Percentiles rank a stretch among this genome's conserved stretches.
Evolutionary conservation across 2,329 filamentous ascomycete species (phyloP).

Genomic region (Fusarium chlamydosporum): DNA sequence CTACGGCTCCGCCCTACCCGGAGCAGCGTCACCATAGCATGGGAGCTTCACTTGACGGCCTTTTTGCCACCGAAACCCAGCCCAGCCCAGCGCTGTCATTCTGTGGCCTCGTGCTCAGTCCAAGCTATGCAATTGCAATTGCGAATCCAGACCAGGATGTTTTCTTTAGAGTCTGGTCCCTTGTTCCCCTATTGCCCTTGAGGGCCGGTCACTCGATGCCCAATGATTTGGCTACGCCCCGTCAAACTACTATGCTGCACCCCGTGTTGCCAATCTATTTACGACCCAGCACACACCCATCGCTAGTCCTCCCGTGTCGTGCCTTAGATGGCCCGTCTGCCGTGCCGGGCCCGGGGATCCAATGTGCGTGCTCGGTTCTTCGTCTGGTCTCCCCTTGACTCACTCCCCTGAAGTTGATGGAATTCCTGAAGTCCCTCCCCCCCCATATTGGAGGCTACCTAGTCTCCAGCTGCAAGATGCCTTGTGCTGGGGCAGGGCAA

Average conservation of each 20-base stretch:
- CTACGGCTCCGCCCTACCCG: constrained; percentile 41
- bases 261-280: constrained; percentile 30
- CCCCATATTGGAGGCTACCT: constrained; percentile 41
- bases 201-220: constrained; percentile 43
- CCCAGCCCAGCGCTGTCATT: constrained; percentile 30
- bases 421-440: constrained; percentile 27
- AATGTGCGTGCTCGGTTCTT: constrained; percentile 36
- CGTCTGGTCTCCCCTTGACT: constrained; percentile 44
- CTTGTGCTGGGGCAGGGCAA: constrained; percentile 39
- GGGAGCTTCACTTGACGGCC: constrained; percentile 38
- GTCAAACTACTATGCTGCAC: constrained; percentile 28
- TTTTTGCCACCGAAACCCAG: constrained; percentile 39
- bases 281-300: constrained; percentile 38
- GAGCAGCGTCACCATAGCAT: constrained; percentile 29
- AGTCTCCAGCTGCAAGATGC: constrained; percentile 41
- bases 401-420: constrained; percentile 33
- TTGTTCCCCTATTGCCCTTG: constrained; percentile 25
- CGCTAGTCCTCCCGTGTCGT: constrained; percentile 39
- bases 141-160: constrained; percentile 23
- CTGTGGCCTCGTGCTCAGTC: constrained; percentile 23
- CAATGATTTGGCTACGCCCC: constrained; percentile 48
- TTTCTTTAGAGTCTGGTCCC: constrained; percentile 37
- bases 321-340: constrained; percentile 42
- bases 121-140: constrained; percentile 26
- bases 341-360: constrained; percentile 41